Evolutionary conservation across 2,329 filamentous ascomycete species (phyloP).

Genomic region (Geoglossum cookeanum): DNA sequence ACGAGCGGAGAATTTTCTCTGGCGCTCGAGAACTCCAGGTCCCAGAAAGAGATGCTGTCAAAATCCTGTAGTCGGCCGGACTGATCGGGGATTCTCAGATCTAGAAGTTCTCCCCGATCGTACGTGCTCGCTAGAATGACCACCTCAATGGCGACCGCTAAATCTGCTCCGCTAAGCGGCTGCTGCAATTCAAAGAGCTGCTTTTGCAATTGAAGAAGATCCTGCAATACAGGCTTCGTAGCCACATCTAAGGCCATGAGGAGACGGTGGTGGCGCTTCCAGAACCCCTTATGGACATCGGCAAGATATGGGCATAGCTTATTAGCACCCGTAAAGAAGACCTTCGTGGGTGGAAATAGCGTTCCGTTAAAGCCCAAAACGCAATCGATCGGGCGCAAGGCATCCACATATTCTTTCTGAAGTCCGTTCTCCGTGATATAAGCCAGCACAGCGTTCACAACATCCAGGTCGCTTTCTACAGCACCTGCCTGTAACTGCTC

Average conservation of each 20-base stretch:
- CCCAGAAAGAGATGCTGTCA: slow-evolving; percentile 10
- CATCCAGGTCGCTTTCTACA: not conserved
- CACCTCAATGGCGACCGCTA: slow-evolving; percentile 12
- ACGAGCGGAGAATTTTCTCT: not conserved
- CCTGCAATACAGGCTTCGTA: slow-evolving; percentile 7
- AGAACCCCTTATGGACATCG: not conserved
- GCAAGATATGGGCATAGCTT: not conserved
- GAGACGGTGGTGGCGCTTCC: not conserved
- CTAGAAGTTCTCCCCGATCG: slow-evolving; percentile 2
- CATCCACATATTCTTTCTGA: too few relatives aligned
- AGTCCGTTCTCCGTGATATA: not conserved
- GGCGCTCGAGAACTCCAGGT: slow-evolving; percentile 3
- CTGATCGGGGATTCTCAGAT: slow-evolving; percentile 11
- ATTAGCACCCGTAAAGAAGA: not conserved
- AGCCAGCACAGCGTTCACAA: not conserved
- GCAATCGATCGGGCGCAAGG: not conserved
- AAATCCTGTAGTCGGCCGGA: slow-evolving; percentile 8
- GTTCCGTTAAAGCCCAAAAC: not conserved
- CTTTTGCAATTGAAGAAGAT: slow-evolving; percentile 9
- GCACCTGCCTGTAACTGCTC: not conserved
- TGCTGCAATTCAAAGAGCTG: slow-evolving; percentile 8
- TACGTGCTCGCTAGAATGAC: slow-evolving; percentile 8
- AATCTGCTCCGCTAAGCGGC: slow-evolving; percentile 10
- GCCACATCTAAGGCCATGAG: slow-evolving; percentile 8
- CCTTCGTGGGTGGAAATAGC: not conserved